Evolutionary conservation across 768 basidiomycete genomes (phyloP), one percentile per base, ranked within the genome.

Genomic region (Daedaleopsis sinensis): DNA sequence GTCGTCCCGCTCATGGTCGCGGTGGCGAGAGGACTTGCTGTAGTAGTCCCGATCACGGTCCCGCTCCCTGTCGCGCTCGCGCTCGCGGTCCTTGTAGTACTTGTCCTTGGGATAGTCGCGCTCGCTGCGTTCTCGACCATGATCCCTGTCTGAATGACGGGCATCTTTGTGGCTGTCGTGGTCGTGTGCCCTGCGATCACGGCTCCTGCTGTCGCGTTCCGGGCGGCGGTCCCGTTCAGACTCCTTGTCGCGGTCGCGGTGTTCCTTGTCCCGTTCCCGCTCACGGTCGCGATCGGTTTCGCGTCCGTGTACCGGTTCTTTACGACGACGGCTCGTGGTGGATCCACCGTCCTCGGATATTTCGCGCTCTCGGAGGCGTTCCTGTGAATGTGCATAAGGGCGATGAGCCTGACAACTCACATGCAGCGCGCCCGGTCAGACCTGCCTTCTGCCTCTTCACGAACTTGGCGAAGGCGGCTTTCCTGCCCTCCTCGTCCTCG

Each of bases 381-480:
- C 94, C 88, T 93, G 66, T 43, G 32, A 24, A 55, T 24, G 37
- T 15, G 42, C 23, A 52, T 54, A 19, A 38, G 8, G 49, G n/a
- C 16, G 9, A 36, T 27, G 52, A 62, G 39, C 21, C 27, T 36
- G 43, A 15, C 32, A 58, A 55, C 44, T 55, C 43, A 61, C 55
- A 65, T 39, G 52, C 19, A 63, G 13, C 44, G 18, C 46, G 39
- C 9, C 21, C n/a, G 6, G 24, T 21, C 55, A 35, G 59, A 66
- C 72, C 42, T 58, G 91, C 94, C 83, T 94, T 97, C 71, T 97
- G 94, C 59, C 96, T 78, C 73, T 91, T 93, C 54, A 96, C 80
- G 71, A 88, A 96, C 76, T 96, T 98, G 18, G 83, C 76, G 72
- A 94, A 98, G 1, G 96, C 95, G 5, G 83, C 80, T 35, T 86